Conservation (phyloP, 1,284 basidiomycete genomes). For the Ganoderma sinense region DNA sequence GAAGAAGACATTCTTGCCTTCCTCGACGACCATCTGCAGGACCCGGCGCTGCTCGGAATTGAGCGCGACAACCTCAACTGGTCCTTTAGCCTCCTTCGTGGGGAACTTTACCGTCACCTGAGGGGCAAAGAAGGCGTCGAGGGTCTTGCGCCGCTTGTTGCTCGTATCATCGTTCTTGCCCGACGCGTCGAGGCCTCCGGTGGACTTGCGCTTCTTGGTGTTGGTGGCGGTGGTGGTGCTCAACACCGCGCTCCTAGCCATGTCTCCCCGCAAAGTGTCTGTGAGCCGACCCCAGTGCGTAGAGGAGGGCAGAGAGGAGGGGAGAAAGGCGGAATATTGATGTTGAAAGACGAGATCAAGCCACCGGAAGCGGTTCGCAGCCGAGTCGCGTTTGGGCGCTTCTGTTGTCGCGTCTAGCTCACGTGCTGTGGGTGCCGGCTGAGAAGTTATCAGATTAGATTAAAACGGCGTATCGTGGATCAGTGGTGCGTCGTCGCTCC, state of each 20-base stretch:
- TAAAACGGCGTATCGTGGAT: slow-evolving; percentile 6
- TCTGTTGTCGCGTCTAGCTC: slow-evolving; percentile 18
- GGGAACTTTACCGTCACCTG: slow-evolving; percentile 43
- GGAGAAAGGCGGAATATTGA: not conserved
- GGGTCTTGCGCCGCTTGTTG: slow-evolving; percentile 41
- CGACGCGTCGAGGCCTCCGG: slow-evolving; percentile 34
- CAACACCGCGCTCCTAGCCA: slow-evolving; percentile 26
- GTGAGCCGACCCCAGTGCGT: not conserved
- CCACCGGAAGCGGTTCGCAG: not conserved
- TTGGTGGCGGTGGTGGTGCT: slow-evolving; percentile 30
- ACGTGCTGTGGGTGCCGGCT: slow-evolving; percentile 23
- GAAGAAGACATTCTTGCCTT: slow-evolving; percentile 58
- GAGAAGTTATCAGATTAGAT: slow-evolving; percentile 23
- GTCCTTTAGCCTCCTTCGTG: slow-evolving; percentile 41
- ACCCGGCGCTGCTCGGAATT: slow-evolving; percentile 53
- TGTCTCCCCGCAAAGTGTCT: not conserved
- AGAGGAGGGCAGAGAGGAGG: not conserved
- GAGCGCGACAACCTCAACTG: slow-evolving; percentile 44
- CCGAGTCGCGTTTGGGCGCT: slow-evolving; percentile 17
- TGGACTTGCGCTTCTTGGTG: slow-evolving; percentile 52
- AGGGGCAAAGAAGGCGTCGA: slow-evolving; percentile 55
- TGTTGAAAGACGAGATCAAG: not conserved
- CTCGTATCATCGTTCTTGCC: slow-evolving; percentile 40
- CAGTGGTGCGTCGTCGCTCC: slow-evolving; percentile 26
- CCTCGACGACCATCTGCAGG: slow-evolving; percentile 54